Percentiles rank a stretch among this genome's conserved stretches.
Conservation (phyloP, 192 early-diverging fungal species). For the Podila epigama region DNA sequence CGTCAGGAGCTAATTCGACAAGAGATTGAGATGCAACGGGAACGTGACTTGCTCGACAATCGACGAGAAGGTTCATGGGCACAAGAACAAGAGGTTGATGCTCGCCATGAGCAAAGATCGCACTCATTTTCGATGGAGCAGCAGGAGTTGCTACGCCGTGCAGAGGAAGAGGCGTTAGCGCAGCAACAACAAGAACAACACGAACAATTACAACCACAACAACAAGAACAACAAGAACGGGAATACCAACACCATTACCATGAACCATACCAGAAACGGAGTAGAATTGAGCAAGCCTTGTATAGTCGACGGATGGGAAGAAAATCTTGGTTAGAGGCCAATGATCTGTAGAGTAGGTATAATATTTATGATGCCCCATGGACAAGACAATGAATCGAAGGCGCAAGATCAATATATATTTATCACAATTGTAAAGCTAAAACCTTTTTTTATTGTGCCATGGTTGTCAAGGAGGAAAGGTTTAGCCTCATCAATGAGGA, state of each 20-base stretch:
- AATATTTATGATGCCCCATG: neutral
- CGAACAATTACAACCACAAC: neutral
- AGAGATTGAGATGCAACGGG: conserved; percentile 24
- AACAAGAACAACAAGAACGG: neutral
- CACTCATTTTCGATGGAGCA: too few relatives aligned
- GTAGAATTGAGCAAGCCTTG: neutral
- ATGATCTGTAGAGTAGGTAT: conserved; percentile 10
- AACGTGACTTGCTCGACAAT: neutral
- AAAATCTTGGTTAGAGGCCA: conserved; percentile 30
- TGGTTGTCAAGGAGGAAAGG: too few relatives aligned
- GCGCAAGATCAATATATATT: too few relatives aligned
- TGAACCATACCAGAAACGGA: conserved; percentile 1
- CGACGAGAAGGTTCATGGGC: neutral
- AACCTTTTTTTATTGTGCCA: too few relatives aligned
- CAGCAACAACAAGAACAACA: conserved; percentile 1
- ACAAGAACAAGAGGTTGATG: too few relatives aligned
- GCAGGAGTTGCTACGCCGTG: neutral
- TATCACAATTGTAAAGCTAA: too few relatives aligned
- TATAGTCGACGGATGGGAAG: conserved; percentile 18
- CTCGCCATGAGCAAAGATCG: too few relatives aligned
- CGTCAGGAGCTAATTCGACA: conserved; percentile 14
- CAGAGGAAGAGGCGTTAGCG: neutral
- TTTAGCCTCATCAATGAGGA: too few relatives aligned
- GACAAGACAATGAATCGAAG: neutral
- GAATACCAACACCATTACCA: neutral